Evolutionary conservation across 2,329 filamentous ascomycete species (phyloP).

Genomic region (Aspergillus vadensis): DNA sequence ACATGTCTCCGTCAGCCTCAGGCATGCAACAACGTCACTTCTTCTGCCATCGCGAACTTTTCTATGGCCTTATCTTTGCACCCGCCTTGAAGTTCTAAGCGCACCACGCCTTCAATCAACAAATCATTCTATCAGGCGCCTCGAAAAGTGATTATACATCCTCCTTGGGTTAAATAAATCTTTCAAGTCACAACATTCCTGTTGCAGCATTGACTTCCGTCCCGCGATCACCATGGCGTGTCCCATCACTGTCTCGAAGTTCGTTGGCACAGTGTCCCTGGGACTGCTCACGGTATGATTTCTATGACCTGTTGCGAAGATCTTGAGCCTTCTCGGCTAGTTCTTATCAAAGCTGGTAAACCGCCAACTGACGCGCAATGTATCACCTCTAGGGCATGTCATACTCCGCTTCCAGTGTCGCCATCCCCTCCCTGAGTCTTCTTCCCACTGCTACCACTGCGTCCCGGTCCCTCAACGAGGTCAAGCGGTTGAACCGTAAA

Average conservation of each 20-base stretch:
- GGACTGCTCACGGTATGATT: constrained; percentile 76
- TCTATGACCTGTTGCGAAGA: background rate
- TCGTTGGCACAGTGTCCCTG: constrained; percentile 86
- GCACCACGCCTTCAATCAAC: background rate
- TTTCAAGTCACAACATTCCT: background rate
- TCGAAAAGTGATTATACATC: background rate
- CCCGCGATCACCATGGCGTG: constrained; percentile 59
- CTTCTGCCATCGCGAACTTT: background rate
- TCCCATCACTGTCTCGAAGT: constrained; percentile 79
- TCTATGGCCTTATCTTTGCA: background rate
- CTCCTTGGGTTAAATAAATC: background rate
- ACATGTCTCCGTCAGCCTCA: background rate
- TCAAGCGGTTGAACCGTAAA: constrained; percentile 63
- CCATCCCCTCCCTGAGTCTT: constrained; percentile 76
- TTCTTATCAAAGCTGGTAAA: background rate
- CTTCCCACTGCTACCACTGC: constrained; percentile 75
- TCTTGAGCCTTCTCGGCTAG: background rate
- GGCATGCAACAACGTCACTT: background rate
- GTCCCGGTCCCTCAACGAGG: constrained; percentile 68
- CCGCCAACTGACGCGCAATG: constrained; percentile 15
- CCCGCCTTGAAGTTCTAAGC: background rate
- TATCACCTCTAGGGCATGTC: constrained; percentile 70
- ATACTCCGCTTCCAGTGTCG: constrained; percentile 76
- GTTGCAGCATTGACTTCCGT: background rate
- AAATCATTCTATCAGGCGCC: background rate